A percentile compares a stretch with the other conserved stretches of the same genome.
Conservation (phyloP, 2,329 filamentous ascomycete genomes). For the Verticillium klebahnii region DNA sequence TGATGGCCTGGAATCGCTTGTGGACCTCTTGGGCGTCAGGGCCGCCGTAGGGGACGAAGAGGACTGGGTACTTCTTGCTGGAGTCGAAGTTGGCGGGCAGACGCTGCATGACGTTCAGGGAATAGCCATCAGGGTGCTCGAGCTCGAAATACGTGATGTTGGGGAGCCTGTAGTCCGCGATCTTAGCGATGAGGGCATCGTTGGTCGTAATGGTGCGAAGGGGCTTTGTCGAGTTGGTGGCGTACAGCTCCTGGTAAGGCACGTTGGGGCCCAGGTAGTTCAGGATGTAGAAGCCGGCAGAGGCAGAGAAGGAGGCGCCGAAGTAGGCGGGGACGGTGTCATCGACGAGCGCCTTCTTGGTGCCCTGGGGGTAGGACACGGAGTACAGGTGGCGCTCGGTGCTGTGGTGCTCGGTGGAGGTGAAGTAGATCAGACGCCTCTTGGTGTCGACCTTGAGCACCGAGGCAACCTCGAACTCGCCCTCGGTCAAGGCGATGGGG, state of each 20-base stretch:
- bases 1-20: conserved; percentile 50
- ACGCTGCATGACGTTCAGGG: conserved; percentile 59
- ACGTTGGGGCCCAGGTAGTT: conserved; percentile 62
- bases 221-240: conserved; percentile 43
- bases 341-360: conserved; percentile 57
- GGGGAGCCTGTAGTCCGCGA: conserved; percentile 57
- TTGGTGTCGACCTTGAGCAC: conserved; percentile 56
- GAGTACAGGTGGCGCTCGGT: conserved; percentile 66
- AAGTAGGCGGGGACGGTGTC: conserved; percentile 54
- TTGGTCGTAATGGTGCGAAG: conserved; percentile 58
- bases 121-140: conserved; percentile 55
- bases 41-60: conserved; percentile 66
- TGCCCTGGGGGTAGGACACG: conserved; percentile 50
- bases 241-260: conserved; percentile 64
- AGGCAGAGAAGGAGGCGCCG: conserved; percentile 60
- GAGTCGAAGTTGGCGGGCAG: conserved; percentile 62
- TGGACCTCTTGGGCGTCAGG: conserved; percentile 58
- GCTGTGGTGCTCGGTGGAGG: conserved; percentile 59
- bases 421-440: conserved; percentile 57
- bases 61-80: conserved; percentile 58
- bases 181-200: conserved; percentile 44
- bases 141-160: conserved; percentile 62
- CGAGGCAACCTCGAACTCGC: conserved; percentile 60
- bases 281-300: conserved; percentile 60
- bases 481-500: conserved; percentile 54